Base-by-base conservation (phyloP, 176 grass and related monocot genomes). In the Oropetium thomaeum region DNA sequence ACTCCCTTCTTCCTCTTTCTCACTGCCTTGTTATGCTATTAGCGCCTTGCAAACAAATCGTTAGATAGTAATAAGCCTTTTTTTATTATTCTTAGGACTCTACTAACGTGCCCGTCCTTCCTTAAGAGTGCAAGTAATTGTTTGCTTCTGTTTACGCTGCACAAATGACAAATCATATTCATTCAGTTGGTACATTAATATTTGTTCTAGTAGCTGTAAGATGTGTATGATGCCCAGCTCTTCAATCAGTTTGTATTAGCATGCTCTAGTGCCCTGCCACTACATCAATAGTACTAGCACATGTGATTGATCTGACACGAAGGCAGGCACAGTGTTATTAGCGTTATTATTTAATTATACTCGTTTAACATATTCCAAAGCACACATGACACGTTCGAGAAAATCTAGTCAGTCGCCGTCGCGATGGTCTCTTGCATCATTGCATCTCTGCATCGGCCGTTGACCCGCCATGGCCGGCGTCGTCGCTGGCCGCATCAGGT, bases 401-500 rank as follows among this genome's bases (percentile, higher is more conserved):
- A 22, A 45, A 29, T 25, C 37, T 39, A 60, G 38, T 16, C 17
- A 11, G 40, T 44, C 73, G 40, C 48, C 8, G 28, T 49, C 34
- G 17, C 52, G 27, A 83, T 87, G 80, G 80, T 28, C 69, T 60
- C 80, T 78, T 32, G 40, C 74, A 38, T 51, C 35, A 8, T 19
- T 67, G 26, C 61, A 19, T 59, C 62, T 67, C 82, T 11, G 19
- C 48, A 40, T 40, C 20, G 59, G 74, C 42, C 68, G 62, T 73
- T 74, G 79, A 78, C 68, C 28, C 41, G 15, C 33, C n/a, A 68
- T 67, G 85, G 31, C 67, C 60, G 11, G 47, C 64, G 81, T 70
- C 64, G 81, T 70, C 34, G 64, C 71, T 61, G 27, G 79, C 67
- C 14, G 47, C 34, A 4, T 78, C 49, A 64, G 72, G 60, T 51